phyloP scores from a whole-genome alignment of 495 filamentous ascomycete species.

The Hyaloscypha finlandica region DNA sequence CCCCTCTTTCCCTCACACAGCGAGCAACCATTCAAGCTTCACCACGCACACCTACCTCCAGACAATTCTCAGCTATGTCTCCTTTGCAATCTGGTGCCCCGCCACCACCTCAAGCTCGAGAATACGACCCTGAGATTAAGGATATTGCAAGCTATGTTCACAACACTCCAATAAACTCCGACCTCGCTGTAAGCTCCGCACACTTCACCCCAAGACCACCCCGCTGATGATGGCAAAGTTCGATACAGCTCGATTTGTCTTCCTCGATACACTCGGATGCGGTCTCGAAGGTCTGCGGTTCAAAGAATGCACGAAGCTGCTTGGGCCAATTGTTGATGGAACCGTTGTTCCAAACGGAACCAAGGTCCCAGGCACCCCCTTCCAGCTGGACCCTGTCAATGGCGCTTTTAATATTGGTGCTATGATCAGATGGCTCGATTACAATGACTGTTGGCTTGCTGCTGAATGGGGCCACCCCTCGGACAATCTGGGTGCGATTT shows the following conservation, averaged over 20 bases:
- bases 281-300: constrained; percentile 94
- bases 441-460: constrained; percentile 99
- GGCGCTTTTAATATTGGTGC: constrained; percentile 98
- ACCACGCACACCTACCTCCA: constrained; percentile 20
- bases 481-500: constrained; percentile 94
- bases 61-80: constrained; percentile 58
- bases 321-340: constrained; percentile 90
- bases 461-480: constrained; percentile 99
- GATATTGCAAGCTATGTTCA: constrained; percentile 95
- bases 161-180: constrained; percentile 85
- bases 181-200: constrained; percentile 74
- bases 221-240: constrained; percentile 57
- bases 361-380: constrained; percentile 87
- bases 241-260: constrained; percentile 86
- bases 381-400: constrained; percentile 92
- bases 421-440: constrained; percentile 98
- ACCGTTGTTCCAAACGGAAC: constrained; percentile 93
- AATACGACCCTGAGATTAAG: constrained; percentile 87
- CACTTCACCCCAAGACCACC: constrained; percentile 19
- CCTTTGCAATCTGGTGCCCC: constrained; percentile 53
- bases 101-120: constrained; percentile 51
- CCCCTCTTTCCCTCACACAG: constrained; percentile 26
- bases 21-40: constrained; percentile 22
- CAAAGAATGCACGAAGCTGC: constrained; percentile 90
- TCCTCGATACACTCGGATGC: constrained; percentile 95